Evolutionary conservation across 2,329 filamentous ascomycete genomes (phyloP).

Genomic region (Neurospora sp.): DNA sequence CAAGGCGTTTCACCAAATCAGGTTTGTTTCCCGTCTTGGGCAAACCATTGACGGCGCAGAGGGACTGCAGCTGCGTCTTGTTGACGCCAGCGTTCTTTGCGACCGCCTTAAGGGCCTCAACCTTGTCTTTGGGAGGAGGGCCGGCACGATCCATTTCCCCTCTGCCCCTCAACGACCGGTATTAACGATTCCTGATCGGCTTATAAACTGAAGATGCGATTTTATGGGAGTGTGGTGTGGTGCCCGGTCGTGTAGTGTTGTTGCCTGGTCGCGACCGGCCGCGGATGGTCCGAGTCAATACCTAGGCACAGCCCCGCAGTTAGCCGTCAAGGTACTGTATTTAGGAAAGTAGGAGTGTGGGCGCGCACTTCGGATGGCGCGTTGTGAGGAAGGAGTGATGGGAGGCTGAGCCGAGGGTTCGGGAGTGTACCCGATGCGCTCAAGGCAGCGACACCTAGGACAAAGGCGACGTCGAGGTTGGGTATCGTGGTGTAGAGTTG

Average conservation of each 20-base stretch:
- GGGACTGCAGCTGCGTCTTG: conserved; percentile 60
- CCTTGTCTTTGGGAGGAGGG: conserved; percentile 26
- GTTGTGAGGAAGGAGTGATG: not conserved
- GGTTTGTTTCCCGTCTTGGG: conserved; percentile 78
- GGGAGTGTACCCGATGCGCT: not conserved
- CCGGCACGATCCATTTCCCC: conserved; percentile 10
- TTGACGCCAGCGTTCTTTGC: conserved; percentile 36
- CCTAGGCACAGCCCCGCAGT: not conserved
- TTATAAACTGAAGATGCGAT: not conserved
- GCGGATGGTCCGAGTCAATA: not conserved
- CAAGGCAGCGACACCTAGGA: not conserved
- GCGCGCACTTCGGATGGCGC: not conserved
- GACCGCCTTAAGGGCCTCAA: conserved; percentile 34
- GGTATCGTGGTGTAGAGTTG: not conserved
- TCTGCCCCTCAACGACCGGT: not conserved
- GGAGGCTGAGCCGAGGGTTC: not conserved
- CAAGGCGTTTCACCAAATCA: conserved; percentile 68
- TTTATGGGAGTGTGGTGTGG: not conserved
- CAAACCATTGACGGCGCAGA: conserved; percentile 67
- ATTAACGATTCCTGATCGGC: not conserved
- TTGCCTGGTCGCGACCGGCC: not conserved
- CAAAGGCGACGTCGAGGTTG: not conserved
- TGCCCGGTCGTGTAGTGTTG: not conserved
- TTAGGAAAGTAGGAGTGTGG: not conserved
- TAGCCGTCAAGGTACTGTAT: not conserved